Conservation (phyloP, 345 rosid species). For the Citrus cavaleriei region DNA sequence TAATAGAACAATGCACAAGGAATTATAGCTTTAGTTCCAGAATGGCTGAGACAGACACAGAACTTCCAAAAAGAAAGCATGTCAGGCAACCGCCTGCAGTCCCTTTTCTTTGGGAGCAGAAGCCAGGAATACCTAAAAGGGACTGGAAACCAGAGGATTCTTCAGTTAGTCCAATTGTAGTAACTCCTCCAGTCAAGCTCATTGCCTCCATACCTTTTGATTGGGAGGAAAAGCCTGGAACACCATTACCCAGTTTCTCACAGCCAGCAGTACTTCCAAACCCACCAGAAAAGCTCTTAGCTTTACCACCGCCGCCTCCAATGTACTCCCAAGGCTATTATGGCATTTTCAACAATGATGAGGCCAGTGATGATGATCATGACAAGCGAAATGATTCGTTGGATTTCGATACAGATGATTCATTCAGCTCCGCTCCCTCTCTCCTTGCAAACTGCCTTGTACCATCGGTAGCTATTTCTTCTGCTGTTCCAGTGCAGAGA, state of each 20-base stretch:
- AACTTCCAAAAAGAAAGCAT: constrained; percentile 30
- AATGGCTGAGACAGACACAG: constrained; percentile 31
- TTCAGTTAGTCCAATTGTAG: constrained; percentile 25
- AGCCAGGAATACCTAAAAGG: constrained; percentile 71
- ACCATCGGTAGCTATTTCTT: constrained; percentile 26
- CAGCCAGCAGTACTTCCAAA: constrained; percentile 10
- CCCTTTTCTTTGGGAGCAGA: constrained; percentile 85
- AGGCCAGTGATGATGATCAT: constrained; percentile 6
- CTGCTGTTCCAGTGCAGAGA: constrained; percentile 37
- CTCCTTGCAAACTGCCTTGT: constrained; percentile 40
- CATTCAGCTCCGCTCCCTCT: constrained; percentile 58
- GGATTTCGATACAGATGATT: constrained; percentile 42
- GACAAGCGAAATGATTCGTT: constrained; percentile 14
- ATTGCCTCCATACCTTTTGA: constrained; percentile 60
- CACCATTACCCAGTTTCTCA: constrained; percentile 41
- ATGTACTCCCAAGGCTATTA: constrained; percentile 16
- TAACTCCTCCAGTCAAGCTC: constrained; percentile 51
- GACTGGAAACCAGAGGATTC: constrained; percentile 56
- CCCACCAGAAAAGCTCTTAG: constrained; percentile 14
- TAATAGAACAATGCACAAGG: neutral
- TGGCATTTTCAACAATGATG: constrained; percentile 11
- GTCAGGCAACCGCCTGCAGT: constrained; percentile 64
- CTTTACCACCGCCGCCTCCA: constrained; percentile 41
- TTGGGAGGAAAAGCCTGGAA: constrained; percentile 85
- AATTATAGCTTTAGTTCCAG: neutral